phyloP scores from a whole-genome alignment of 768 basidiomycete genomes.

The Tephrocybe sp. region DNA sequence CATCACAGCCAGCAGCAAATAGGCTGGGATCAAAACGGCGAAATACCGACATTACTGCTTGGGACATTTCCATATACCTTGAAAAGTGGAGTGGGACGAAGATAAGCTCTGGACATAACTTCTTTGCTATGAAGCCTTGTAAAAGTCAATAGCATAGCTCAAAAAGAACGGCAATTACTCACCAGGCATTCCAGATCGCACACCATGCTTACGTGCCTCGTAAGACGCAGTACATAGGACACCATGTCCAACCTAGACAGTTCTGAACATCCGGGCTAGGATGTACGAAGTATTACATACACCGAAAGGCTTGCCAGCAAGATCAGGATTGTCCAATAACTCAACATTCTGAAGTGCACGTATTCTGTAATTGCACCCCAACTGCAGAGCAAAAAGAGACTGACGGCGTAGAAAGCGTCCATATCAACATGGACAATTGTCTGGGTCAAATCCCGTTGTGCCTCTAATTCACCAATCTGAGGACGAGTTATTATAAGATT shows the following conservation, averaged over 20 bases:
- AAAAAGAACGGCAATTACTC: constrained; percentile 14
- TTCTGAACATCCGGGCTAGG: no score
- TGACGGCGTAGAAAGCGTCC: constrained; percentile 84
- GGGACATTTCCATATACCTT: constrained; percentile 69
- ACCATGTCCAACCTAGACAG: constrained; percentile 68
- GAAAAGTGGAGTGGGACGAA: constrained; percentile 56
- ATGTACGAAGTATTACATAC: constrained; percentile 32
- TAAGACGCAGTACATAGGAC: constrained; percentile 90
- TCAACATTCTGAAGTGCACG: constrained; percentile 55
- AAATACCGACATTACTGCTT: constrained; percentile 67
- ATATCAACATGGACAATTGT: constrained; percentile 93
- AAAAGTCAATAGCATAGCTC: not conserved
- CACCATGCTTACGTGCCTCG: constrained; percentile 86
- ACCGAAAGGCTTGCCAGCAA: constrained; percentile 71
- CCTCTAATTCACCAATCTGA: constrained; percentile 71
- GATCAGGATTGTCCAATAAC: constrained; percentile 58
- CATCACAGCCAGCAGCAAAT: constrained; percentile 78
- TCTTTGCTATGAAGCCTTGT: constrained; percentile 86
- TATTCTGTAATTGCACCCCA: not conserved
- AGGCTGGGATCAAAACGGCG: constrained; percentile 75
- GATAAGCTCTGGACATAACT: constrained; percentile 87
- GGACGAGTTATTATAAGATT: constrained; percentile 1
- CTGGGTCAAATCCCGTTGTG: constrained; percentile 74
- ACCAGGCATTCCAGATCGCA: constrained; percentile 96
- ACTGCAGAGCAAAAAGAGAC: constrained; percentile 11